Base-by-base conservation (phyloP, 495 filamentous ascomycete genomes). In the Neurospora sp. region DNA sequence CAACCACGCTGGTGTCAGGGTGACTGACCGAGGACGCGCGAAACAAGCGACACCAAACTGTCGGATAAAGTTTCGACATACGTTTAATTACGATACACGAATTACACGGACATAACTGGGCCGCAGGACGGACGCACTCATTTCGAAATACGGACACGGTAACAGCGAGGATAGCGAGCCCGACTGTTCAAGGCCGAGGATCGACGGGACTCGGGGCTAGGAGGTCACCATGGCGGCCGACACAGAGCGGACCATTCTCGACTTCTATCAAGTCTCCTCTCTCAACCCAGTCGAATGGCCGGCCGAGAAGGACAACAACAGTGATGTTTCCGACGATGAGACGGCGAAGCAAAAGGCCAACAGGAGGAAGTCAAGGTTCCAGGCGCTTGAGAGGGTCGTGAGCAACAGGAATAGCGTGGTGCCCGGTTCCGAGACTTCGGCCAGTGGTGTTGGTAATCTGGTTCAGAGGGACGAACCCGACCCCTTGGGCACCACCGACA, bases 401-500 rank as follows among this genome's bases (percentile, higher is more conserved):
- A 92, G 90, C 82, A 88, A 88, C 74, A 85, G 89, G 76, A 85
- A 85, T 76, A 92, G 87, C 71, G 80, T 87, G 31, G 85, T 91
- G 16, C 88, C 91, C 18, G 92, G 92, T 5, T 89, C 90, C 41
- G 88, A 93, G 75, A 91, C 85, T 78, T 89, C 87, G 20, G 87
- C 85, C 42, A 85, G 90, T 77, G 88, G 87, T 38, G 84, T 91
- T 59, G 91, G 93, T 74, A 95, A 90, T 76, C 78, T 94, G 68
- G 91, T 94, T 20, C 92, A 93, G 78, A 89, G 90, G 75, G 96
- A 99, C 78, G 96, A 99, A 80, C 89, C 93, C 1, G 96, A 99
- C 79, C 94, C 96, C 3, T 81, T 99, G 59, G 96, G 96, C 1
- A 86, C 86, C 12, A 86, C 90, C 1, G 90, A 92, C 69, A 96